A percentile compares a stretch with the other conserved stretches of the same genome.
These are phyloP conservation scores for Nitzschia sp. DNA, from an alignment of 108 stramenopile genomes.

Conservation along the genomic window DNA sequence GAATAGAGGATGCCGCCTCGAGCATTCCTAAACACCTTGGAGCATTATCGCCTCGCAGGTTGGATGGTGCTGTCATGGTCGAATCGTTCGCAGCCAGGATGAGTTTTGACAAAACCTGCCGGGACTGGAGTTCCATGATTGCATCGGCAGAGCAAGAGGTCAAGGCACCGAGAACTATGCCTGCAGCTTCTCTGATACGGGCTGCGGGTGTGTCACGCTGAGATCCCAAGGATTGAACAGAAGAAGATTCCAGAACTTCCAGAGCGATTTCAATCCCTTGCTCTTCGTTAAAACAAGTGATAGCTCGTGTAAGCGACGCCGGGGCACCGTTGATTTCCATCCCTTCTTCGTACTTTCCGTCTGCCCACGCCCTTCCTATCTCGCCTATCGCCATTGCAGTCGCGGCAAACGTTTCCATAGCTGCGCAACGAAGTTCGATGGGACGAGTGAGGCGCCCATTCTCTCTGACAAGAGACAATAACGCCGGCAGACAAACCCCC, in stretches of 20 bases:
- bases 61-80: constrained; percentile 50
- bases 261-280: constrained; percentile 42
- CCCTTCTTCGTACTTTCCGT: constrained; percentile 52
- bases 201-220: constrained; percentile 61
- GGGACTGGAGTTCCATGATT: constrained; percentile 59
- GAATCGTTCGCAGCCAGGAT: constrained; percentile 55
- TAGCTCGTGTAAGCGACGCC: constrained; percentile 36
- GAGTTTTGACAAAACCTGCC: constrained; percentile 55
- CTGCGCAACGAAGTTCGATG: constrained; percentile 45
- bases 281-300: constrained; percentile 49
- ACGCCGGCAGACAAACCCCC: constrained; percentile 56
- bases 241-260: constrained; percentile 45
- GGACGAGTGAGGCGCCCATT: constrained; percentile 44
- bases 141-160: constrained; percentile 68
- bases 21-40: constrained; percentile 69
- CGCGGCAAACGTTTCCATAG: constrained; percentile 65
- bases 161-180: constrained; percentile 60
- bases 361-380: constrained; percentile 50
- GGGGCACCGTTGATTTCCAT: constrained; percentile 38
- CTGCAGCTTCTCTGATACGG: constrained; percentile 67
- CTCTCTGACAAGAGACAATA: constrained; percentile 46
- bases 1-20: constrained; percentile 58
- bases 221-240: constrained; percentile 59
- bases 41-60: constrained; percentile 69
- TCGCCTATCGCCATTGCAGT: constrained; percentile 45